A percentile compares a stretch with the other conserved stretches of the same genome.
These are phyloP conservation scores for Apophysomyces sp. DNA, from an alignment of 371 early-diverging fungal genomes.

Conservation along the genomic window DNA sequence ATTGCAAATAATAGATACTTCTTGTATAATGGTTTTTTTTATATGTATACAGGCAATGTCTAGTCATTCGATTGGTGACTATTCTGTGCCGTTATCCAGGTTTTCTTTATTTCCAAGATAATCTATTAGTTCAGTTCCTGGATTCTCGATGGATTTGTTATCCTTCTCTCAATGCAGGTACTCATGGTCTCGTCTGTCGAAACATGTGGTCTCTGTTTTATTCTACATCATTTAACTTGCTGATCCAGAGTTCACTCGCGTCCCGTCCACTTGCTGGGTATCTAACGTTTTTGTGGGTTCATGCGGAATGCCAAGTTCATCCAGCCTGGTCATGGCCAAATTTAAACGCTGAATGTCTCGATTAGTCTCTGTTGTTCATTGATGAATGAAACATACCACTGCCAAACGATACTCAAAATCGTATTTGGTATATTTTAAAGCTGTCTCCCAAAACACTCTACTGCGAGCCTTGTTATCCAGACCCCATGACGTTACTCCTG, in stretches of 20 bases:
- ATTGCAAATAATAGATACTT: too few relatives aligned
- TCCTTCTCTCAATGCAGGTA: background rate
- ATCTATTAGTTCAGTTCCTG: background rate
- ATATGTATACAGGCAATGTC: too few relatives aligned
- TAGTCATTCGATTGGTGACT: too few relatives aligned
- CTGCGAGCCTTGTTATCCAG: conserved; percentile 40
- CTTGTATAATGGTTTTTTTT: too few relatives aligned
- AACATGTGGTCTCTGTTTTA: background rate
- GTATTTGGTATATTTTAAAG: conserved; percentile 39
- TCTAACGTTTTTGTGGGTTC: background rate
- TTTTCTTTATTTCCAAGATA: background rate
- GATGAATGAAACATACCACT: conserved; percentile 24
- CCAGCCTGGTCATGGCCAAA: conserved; percentile 40
- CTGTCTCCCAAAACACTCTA: conserved; percentile 42
- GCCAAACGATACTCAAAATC: conserved; percentile 51
- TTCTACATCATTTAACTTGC: background rate
- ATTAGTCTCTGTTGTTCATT: background rate
- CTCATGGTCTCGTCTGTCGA: background rate
- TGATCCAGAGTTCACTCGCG: background rate
- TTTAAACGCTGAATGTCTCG: conserved; percentile 32
- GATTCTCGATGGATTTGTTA: background rate
- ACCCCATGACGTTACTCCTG: conserved; percentile 50
- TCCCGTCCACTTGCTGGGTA: background rate
- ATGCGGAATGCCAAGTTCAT: conserved; percentile 27
- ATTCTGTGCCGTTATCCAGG: background rate